phyloP scores from a whole-genome alignment of 768 basidiomycete genomes.

The Lactarius evosmus region DNA sequence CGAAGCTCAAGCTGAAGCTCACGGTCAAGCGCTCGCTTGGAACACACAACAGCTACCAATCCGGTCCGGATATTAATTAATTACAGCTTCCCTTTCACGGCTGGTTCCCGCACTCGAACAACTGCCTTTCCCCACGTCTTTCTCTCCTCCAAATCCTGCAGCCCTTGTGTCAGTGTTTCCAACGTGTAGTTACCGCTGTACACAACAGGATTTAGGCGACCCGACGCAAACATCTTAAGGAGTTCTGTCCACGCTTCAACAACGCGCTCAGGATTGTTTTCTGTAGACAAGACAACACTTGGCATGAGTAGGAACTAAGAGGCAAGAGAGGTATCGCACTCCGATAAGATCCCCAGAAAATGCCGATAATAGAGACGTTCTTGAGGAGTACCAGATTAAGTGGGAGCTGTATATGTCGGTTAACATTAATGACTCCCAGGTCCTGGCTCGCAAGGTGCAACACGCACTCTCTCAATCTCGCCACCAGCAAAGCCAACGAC shows the following conservation, averaged over 20 bases:
- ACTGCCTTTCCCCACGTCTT: conserved; percentile 93
- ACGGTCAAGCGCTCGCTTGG: too few relatives aligned
- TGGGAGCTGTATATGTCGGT: background rate
- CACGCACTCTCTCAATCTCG: conserved; percentile 68
- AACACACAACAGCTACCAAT: background rate
- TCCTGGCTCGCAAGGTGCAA: background rate
- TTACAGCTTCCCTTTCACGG: conserved; percentile 48
- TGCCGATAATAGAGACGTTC: conserved; percentile 77
- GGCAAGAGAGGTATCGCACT: background rate
- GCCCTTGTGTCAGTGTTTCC: conserved; percentile 60
- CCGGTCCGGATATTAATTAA: too few relatives aligned
- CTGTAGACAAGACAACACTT: conserved; percentile 38
- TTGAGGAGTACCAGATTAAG: conserved; percentile 67
- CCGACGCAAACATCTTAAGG: conserved; percentile 65
- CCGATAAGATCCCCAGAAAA: conserved; percentile 37
- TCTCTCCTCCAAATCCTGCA: conserved; percentile 72
- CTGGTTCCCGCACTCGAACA: conserved; percentile 53
- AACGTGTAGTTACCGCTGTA: conserved; percentile 70
- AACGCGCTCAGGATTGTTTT: conserved; percentile 60
- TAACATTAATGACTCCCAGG: background rate
- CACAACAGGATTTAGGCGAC: conserved; percentile 61
- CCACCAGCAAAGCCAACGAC: conserved; percentile 91
- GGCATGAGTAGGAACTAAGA: background rate
- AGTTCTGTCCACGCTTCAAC: conserved; percentile 70
- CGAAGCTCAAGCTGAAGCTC: too few relatives aligned